Conservation (phyloP, 2,329 filamentous ascomycete genomes). For the Colletotrichum lupini region DNA sequence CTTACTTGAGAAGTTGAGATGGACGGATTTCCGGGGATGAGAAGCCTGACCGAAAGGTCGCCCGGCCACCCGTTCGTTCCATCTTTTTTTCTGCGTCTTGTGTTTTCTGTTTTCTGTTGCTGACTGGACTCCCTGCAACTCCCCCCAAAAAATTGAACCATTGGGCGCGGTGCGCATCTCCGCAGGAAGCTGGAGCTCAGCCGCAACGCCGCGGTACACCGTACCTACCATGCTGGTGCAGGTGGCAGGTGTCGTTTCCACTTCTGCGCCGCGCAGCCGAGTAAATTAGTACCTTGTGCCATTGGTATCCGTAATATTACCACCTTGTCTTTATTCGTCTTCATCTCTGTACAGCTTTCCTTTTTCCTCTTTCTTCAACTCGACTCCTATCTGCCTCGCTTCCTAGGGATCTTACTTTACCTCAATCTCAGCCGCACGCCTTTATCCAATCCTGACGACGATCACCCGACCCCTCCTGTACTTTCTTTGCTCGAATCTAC, state of each 20-base stretch:
- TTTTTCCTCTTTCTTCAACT: background rate
- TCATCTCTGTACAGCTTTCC: background rate
- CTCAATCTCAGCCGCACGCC: background rate
- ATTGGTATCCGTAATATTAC: too few relatives aligned
- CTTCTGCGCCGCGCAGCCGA: background rate
- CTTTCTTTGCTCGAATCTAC: background rate
- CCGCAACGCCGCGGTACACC: background rate
- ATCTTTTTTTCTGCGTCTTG: background rate
- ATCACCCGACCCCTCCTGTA: background rate
- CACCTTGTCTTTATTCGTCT: too few relatives aligned
- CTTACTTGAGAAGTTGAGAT: too few relatives aligned
- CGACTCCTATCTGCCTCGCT: background rate
- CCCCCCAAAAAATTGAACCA: background rate
- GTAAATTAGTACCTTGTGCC: background rate
- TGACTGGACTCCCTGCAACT: background rate
- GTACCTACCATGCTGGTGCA: too few relatives aligned
- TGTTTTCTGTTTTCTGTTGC: too few relatives aligned
- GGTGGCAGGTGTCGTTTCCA: background rate
- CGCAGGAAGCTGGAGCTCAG: conserved; percentile 5
- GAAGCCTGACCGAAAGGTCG: background rate
- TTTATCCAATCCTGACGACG: background rate
- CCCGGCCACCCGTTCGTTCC: conserved; percentile 27
- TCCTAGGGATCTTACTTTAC: background rate
- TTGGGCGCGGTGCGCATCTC: background rate
- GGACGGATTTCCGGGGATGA: too few relatives aligned